Evolutionary conservation across 345 rosid genomes (phyloP), one percentile per base, ranked within the genome.

Genomic region (Euclidium syriacum): DNA sequence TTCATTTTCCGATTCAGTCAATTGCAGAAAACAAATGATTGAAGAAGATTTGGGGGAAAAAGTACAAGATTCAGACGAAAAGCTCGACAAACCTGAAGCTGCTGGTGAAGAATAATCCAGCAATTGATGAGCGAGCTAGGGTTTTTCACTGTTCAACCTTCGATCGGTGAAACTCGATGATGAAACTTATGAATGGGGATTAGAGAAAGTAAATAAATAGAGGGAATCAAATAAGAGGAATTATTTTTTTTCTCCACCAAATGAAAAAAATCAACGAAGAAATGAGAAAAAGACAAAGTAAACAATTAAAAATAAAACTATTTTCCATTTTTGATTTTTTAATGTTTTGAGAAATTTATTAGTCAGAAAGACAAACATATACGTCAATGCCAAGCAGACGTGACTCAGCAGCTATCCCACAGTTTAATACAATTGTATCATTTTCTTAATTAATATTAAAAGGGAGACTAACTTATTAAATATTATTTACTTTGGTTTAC

Each of bases 331-430:
- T 6, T 29, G 3, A 3, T 10, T 4, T 40, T 23, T 35, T 25
- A 16, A 35, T 49, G 14, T 20, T 43, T 33, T 9, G 15, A 54
- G 55, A 22, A 9, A 44, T 46, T 56, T 20, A 20, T 10, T 49
- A 49, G 46, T 67, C 41, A 7, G 60, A 23, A 50, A 49, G 72
- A 40, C 72, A 49, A 46, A 58, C 9, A 33, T 23, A 14, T 17
- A 30, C 44, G 66, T 51, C 66, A 50, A 32, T 30, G 10, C 47
- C 22, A 67, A 40, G 52, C 53, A 36, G 66, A 68, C 53, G n/a
- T 59, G 73, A 68, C 60, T 59, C 73, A 68, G 66, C 66, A 67
- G 30, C 50, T 38, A 48, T 56, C 57, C 10, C 24, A n/a, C 49
- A 66, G 16, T 53, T 44, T 24, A 10, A 41, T 16, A 11, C 5